Evolutionary conservation across 2,329 filamentous ascomycete species (phyloP).

Genomic region (Hymenoscyphus occultus): DNA sequence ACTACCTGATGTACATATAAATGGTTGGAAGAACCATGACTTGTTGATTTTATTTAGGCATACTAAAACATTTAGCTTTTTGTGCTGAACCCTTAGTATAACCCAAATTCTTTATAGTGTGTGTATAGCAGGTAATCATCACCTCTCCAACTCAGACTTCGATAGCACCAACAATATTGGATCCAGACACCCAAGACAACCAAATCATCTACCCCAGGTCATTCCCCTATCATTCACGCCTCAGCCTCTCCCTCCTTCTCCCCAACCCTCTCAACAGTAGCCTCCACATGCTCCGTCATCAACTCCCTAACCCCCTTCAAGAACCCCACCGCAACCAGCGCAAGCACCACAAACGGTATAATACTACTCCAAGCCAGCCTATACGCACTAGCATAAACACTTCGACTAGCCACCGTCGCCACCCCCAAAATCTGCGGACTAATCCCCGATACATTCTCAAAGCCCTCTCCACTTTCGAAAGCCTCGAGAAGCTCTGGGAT

Average conservation of each 20-base stretch:
- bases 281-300: constrained; percentile 54
- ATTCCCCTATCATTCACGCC: background rate
- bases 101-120: too few species aligned
- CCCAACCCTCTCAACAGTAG: constrained; percentile 44
- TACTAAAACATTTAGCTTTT: too few species aligned
- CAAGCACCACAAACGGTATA: constrained; percentile 51
- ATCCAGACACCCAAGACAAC: background rate
- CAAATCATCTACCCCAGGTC: background rate
- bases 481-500: constrained; percentile 41
- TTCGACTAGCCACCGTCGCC: constrained; percentile 41
- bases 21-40: too few species aligned
- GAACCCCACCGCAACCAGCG: constrained; percentile 43
- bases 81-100: too few species aligned
- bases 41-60: too few species aligned
- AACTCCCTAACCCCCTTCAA: constrained; percentile 48
- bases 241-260: constrained; percentile 8
- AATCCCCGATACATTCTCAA: constrained; percentile 38
- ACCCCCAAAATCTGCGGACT: constrained; percentile 40
- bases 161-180: background rate
- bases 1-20: too few species aligned
- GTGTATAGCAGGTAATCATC: too few species aligned
- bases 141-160: too few species aligned
- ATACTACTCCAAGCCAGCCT: constrained; percentile 49
- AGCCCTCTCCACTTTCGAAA: constrained; percentile 37
- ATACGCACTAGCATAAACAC: constrained; percentile 48